These are phyloP conservation scores for Cyclotella sp. DNA, from an alignment of 108 stramenopile species.

Conservation along the genomic window DNA sequence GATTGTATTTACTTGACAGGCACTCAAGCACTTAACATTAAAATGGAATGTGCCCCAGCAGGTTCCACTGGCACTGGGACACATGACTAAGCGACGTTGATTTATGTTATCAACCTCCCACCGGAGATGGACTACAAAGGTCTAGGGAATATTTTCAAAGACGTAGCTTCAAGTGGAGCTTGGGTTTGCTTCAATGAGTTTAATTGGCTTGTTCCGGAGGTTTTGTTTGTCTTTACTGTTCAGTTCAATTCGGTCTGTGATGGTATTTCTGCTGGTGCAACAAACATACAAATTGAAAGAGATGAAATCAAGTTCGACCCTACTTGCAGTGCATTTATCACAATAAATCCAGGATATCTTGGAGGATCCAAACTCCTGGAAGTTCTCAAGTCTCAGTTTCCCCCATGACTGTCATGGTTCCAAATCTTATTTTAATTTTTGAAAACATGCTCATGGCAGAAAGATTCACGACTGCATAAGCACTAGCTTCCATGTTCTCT, in stretches of 20 bases:
- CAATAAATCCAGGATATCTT: constrained; percentile 85
- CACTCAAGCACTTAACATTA: constrained; percentile 85
- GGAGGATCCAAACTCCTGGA: constrained; percentile 78
- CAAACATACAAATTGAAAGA: constrained; percentile 70
- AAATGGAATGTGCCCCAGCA: constrained; percentile 88
- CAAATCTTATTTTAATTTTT: constrained; percentile 78
- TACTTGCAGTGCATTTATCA: constrained; percentile 77
- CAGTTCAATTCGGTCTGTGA: constrained; percentile 90
- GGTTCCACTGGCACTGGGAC: constrained; percentile 87
- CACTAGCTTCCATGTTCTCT: constrained; percentile 74
- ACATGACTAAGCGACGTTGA: constrained; percentile 74
- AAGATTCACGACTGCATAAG: constrained; percentile 66
- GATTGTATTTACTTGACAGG: constrained; percentile 88
- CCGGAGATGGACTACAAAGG: constrained; percentile 82
- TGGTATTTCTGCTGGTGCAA: constrained; percentile 71
- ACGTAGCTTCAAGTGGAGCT: constrained; percentile 65
- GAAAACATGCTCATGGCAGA: constrained; percentile 84
- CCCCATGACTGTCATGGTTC: constrained; percentile 83
- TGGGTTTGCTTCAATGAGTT: constrained; percentile 88
- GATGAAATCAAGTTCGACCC: constrained; percentile 63
- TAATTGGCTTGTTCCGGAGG: constrained; percentile 84
- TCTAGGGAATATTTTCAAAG: constrained; percentile 81
- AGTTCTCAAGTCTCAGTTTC: constrained; percentile 77
- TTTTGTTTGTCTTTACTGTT: constrained; percentile 79
- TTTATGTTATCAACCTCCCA: constrained; percentile 87